Percentiles rank a stretch among this genome's conserved stretches.
These are phyloP conservation scores for Hypholoma sublateritium DNA, from an alignment of 768 basidiomycete genomes.

Conservation along the genomic window DNA sequence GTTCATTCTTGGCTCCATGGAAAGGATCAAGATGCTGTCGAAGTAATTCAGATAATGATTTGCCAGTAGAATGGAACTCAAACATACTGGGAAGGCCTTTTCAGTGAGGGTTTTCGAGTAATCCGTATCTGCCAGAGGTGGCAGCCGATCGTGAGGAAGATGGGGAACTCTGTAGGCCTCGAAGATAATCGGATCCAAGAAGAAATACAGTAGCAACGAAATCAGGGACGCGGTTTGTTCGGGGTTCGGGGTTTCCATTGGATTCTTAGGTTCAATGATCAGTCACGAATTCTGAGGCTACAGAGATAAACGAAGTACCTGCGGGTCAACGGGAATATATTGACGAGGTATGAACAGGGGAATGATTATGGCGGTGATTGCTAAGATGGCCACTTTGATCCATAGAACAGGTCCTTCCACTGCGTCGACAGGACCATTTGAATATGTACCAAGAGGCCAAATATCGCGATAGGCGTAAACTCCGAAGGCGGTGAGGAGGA, in stretches of 20 bases:
- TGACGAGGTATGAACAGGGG: constrained; percentile 52
- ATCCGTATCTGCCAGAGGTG: constrained; percentile 66
- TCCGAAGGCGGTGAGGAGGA: constrained; percentile 25
- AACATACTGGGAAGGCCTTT: constrained; percentile 20
- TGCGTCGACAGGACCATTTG: constrained; percentile 40
- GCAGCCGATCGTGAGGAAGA: constrained; percentile 50
- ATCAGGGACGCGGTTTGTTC: constrained; percentile 55
- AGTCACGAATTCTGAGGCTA: neutral
- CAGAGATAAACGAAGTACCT: constrained; percentile 19
- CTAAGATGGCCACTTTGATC: constrained; percentile 44
- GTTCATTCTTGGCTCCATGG: constrained; percentile 36
- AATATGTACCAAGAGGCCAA: constrained; percentile 54
- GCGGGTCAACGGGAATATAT: constrained; percentile 52
- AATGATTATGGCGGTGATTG: constrained; percentile 41
- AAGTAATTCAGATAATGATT: neutral
- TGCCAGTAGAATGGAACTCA: constrained; percentile 14
- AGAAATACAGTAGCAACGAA: constrained; percentile 46
- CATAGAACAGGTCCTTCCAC: constrained; percentile 46
- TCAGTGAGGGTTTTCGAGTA: constrained; percentile 22
- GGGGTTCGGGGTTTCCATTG: constrained; percentile 33
- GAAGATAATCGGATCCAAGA: constrained; percentile 51
- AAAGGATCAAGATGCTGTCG: constrained; percentile 39
- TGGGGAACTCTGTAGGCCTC: constrained; percentile 42
- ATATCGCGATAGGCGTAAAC: constrained; percentile 55
- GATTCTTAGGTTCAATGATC: constrained; percentile 24